Evolutionary conservation across 2,329 filamentous ascomycete genomes (phyloP).

Genomic region (Pseudogymnoascus destructans): DNA sequence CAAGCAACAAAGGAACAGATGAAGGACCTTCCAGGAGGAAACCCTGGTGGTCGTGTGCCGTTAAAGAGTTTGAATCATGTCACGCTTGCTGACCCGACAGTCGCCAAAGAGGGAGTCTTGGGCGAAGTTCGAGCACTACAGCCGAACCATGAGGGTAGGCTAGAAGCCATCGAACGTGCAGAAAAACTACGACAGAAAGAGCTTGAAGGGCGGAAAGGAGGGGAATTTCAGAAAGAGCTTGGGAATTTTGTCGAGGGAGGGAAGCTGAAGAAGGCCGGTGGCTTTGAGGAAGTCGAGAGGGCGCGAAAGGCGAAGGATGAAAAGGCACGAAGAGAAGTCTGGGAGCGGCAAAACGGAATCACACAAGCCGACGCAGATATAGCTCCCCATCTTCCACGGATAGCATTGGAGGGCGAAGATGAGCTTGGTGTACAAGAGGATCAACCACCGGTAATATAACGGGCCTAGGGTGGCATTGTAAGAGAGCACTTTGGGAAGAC

Average conservation of each 20-base stretch:
- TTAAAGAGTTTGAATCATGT: conserved; percentile 43
- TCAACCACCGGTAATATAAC: neutral
- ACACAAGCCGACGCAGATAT: conserved; percentile 10
- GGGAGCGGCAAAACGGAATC: conserved; percentile 49
- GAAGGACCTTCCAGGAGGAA: conserved; percentile 51
- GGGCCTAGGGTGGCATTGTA: neutral
- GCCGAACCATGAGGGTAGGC: conserved; percentile 82
- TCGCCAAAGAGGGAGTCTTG: conserved; percentile 81
- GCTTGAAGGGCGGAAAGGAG: conserved; percentile 58
- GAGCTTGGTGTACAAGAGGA: neutral
- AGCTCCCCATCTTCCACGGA: neutral
- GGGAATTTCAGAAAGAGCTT: conserved; percentile 72
- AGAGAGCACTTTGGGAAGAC: neutral
- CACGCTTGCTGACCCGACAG: conserved; percentile 49
- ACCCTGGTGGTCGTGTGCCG: conserved; percentile 41
- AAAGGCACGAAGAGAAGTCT: conserved; percentile 65
- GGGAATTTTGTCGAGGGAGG: conserved; percentile 75
- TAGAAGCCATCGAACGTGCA: conserved; percentile 95
- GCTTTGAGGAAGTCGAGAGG: conserved; percentile 86
- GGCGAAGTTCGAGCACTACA: conserved; percentile 87
- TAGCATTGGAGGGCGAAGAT: conserved; percentile 5
- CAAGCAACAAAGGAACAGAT: conserved; percentile 98
- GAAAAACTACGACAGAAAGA: conserved; percentile 86
- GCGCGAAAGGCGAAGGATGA: conserved; percentile 78
- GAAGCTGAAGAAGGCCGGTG: conserved; percentile 89